Evolutionary conservation across 352 stramenopile genomes (phyloP).

Genomic region (Phytophthora lateralis): DNA sequence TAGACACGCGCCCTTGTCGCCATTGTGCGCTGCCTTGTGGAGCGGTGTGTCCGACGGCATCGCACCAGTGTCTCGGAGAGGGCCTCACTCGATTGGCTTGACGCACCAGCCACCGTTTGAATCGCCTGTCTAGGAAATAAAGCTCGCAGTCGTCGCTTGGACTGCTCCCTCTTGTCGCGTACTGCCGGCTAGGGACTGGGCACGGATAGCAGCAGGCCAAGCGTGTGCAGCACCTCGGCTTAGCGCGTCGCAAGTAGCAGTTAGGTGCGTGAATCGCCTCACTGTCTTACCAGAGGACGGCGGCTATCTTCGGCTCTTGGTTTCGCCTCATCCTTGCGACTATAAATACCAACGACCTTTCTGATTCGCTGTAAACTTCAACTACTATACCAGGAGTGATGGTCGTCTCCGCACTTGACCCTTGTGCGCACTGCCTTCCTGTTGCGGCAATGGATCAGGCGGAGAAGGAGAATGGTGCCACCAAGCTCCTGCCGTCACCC

Average conservation of each 20-base stretch:
- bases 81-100: slow-evolving; percentile 6
- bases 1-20: slow-evolving; percentile 86
- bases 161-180: slow-evolving; percentile 16
- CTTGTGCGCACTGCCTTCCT: not conserved
- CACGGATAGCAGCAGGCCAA: slow-evolving; percentile 7
- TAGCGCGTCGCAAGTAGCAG: slow-evolving; percentile 29
- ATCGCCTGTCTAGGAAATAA: slow-evolving; percentile 20
- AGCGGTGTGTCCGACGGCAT: slow-evolving; percentile 91
- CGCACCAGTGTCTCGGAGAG: slow-evolving; percentile 7
- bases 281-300: slow-evolving; percentile 29
- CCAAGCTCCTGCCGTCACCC: not conserved
- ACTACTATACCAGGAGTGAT: slow-evolving; percentile 26
- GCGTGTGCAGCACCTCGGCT: slow-evolving; percentile 21
- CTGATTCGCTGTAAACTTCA: slow-evolving; percentile 39
- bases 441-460: slow-evolving; percentile 6
- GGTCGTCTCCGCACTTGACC: slow-evolving; percentile 5
- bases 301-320: slow-evolving; percentile 25
- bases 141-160: slow-evolving; percentile 1
- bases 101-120: slow-evolving; percentile 6
- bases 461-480: not conserved
- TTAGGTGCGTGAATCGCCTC: slow-evolving; percentile 25
- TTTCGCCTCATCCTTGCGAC: slow-evolving; percentile 16
- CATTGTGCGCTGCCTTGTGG: slow-evolving; percentile 92
- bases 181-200: slow-evolving; percentile 22
- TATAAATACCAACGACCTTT: slow-evolving; percentile 13